Evolutionary conservation across 1,284 basidiomycete genomes (phyloP), one percentile per base, ranked within the genome.

Genomic region (Lentinula novae-zelandiae): DNA sequence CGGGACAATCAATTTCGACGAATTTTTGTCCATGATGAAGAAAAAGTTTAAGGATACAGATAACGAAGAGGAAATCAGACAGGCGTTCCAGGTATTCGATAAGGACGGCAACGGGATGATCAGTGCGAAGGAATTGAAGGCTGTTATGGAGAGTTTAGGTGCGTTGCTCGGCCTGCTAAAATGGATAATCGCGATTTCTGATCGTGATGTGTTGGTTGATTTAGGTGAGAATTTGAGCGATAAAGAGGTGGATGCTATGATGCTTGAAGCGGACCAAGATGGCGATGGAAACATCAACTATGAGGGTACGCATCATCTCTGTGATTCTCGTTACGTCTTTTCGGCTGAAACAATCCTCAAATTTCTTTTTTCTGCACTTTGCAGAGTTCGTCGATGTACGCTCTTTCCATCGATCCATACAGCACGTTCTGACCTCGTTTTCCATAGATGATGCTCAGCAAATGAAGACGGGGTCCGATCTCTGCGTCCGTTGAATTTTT

Each of bases 11-110:
- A 92, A 94, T 75, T 94, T 94, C 73, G 88, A 89, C 63, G 91
- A 93, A 70, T 90, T 93, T 78, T 76, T 89, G 33, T 7, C 91
- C 64, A 95, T 98, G 88, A 97, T 98, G 95, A 92, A 93, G 56
- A 87, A 94, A 72, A 95, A 96, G 90, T 88, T 90, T 17, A 39
- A 57, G 74, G 92, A 96, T 74, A 93, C 93, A 20, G 95, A 96
- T 73, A 88, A 78, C 66, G 87, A 89, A 71, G 84, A 87, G 70
- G 88, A 90, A 72, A 85, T 90, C 71, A 87, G 82, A 72, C 84
- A 89, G 73, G 92, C 92, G 7, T 94, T 94, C 80, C 85, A 85
- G 71, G 31, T 92, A 55, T 94, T 93, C 68, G 92, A 94, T 72
- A 89, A 89, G 75, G 89, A 93, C 69, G 86, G 87, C 12, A 93